Conservation (phyloP, 257 asterid species). For the Thymus mandschuricus region DNA sequence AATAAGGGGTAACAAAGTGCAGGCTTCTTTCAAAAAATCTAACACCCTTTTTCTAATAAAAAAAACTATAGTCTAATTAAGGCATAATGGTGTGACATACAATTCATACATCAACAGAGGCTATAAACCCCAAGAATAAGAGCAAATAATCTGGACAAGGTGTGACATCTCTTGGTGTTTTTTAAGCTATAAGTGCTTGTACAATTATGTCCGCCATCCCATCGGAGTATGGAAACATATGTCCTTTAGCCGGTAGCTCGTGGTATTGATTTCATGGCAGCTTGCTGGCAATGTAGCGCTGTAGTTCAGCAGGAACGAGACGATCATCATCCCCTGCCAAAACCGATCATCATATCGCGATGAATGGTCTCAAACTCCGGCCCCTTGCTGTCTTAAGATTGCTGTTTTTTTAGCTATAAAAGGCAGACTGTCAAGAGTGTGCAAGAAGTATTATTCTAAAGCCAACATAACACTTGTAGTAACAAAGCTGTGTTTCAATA, state of each 20-base stretch:
- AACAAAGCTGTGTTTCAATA: background rate
- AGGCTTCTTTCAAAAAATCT: background rate
- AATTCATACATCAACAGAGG: background rate
- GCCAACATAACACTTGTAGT: background rate
- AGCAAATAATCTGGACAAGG: background rate
- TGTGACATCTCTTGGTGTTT: constrained; percentile 1
- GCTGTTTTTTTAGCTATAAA: background rate
- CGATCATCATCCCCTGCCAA: constrained; percentile 81
- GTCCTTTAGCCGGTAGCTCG: constrained; percentile 78
- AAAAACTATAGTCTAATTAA: background rate
- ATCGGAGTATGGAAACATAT: constrained; percentile 60
- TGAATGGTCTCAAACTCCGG: constrained; percentile 58
- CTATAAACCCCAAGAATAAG: background rate
- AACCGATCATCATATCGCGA: constrained; percentile 68
- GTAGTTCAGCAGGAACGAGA: constrained; percentile 64
- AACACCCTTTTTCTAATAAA: background rate
- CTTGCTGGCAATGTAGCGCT: constrained; percentile 59
- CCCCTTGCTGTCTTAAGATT: constrained; percentile 67
- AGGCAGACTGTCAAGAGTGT: too few relatives aligned
- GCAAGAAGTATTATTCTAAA: too few relatives aligned
- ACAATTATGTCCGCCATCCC: constrained; percentile 59
- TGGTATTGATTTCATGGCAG: constrained; percentile 91
- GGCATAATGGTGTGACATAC: constrained; percentile 20
- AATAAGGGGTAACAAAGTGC: background rate
- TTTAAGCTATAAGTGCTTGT: constrained; percentile 53